Evolutionary conservation across 208 protist species (phyloP).

Genomic region (Leishmania amazonensis): DNA sequence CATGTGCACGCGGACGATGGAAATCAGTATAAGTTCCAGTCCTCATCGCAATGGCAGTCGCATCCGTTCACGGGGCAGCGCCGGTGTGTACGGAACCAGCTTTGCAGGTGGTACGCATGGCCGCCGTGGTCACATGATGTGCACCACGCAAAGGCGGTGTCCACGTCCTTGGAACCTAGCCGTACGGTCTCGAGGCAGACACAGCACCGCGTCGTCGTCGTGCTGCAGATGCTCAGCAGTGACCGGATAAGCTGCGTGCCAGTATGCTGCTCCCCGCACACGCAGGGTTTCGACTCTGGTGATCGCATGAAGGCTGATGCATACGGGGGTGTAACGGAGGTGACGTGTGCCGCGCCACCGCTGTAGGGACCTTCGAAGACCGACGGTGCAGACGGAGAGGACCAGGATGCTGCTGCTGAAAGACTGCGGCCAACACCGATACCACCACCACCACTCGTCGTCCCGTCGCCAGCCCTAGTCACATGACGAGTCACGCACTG

Average conservation of each 20-base stretch:
- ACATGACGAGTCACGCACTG: not conserved
- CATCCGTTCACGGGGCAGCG: conserved; percentile 77
- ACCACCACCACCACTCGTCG: conserved; percentile 7
- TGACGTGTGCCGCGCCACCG: not conserved
- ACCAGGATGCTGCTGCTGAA: not conserved
- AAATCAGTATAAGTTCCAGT: conserved; percentile 43
- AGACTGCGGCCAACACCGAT: not conserved
- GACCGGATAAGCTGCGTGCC: conserved; percentile 33
- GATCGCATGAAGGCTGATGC: not conserved
- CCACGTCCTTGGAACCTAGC: conserved; percentile 27
- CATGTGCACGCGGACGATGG: not conserved
- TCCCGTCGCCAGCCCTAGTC: not conserved
- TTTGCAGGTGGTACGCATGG: conserved; percentile 74
- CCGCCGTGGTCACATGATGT: conserved; percentile 82
- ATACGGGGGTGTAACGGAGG: not conserved
- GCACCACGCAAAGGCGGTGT: conserved; percentile 70
- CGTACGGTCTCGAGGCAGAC: conserved; percentile 58
- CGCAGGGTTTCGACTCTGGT: conserved; percentile 14
- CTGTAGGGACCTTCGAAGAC: not conserved
- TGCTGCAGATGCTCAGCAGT: conserved; percentile 26
- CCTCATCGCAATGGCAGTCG: conserved; percentile 74
- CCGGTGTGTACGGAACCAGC: conserved; percentile 80
- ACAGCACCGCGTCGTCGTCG: conserved; percentile 40
- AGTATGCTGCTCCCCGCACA: conserved; percentile 36
- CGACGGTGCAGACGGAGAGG: not conserved